These are phyloP conservation scores for Claviceps sorghi DNA, from an alignment of 2,329 filamentous ascomycete genomes.

Conservation along the genomic window DNA sequence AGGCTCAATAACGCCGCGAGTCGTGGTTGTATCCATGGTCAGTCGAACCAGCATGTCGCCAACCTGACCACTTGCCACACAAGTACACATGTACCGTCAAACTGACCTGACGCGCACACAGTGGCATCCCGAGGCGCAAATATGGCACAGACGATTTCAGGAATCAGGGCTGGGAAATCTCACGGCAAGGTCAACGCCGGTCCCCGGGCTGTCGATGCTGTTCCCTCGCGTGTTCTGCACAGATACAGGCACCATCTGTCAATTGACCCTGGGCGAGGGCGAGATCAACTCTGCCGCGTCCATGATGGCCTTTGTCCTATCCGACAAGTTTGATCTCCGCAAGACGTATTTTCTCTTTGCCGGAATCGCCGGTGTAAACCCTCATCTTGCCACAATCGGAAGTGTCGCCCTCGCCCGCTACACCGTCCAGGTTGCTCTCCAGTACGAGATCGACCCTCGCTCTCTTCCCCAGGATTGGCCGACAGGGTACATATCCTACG, in stretches of 20 bases:
- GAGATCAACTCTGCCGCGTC: conserved; percentile 64
- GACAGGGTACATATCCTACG: conserved; percentile 56
- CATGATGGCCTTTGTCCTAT: conserved; percentile 48
- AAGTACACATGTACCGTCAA: background rate
- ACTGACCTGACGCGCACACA: conserved; percentile 14
- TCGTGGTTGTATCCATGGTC: conserved; percentile 44
- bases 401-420: conserved; percentile 55
- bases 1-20: conserved; percentile 1
- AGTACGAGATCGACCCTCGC: conserved; percentile 60
- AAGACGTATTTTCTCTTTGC: conserved; percentile 56
- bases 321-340: conserved; percentile 46
- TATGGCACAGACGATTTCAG: conserved; percentile 43
- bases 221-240: conserved; percentile 54
- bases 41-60: conserved; percentile 9
- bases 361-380: conserved; percentile 63
- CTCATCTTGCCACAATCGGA: conserved; percentile 49
- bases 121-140: conserved; percentile 47
- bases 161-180: conserved; percentile 36
- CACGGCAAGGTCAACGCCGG: conserved; percentile 38
- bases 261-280: conserved; percentile 51
- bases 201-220: conserved; percentile 49
- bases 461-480: conserved; percentile 51
- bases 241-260: conserved; percentile 45
- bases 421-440: conserved; percentile 58
- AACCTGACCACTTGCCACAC: background rate